Evolutionary conservation across 2,329 filamentous ascomycete genomes (phyloP).

Genomic region (Fusarium papillatum): DNA sequence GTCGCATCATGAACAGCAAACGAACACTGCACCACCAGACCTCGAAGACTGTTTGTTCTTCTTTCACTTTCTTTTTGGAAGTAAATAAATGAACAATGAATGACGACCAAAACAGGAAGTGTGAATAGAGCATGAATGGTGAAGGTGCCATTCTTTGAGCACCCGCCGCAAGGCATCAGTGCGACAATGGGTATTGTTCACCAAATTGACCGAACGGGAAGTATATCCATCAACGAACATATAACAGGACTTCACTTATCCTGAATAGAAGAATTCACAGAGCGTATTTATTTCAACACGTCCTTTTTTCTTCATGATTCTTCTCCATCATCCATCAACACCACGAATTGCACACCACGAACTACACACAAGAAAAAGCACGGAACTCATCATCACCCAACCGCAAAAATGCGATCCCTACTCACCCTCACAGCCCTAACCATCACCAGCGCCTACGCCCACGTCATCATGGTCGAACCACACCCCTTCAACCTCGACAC

Average conservation of each 20-base stretch:
- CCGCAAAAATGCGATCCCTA: slow-evolving; percentile 17
- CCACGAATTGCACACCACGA: background rate
- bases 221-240: background rate
- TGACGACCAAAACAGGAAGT: background rate
- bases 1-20: background rate
- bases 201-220: background rate
- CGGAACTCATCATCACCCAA: background rate
- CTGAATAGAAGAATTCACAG: background rate
- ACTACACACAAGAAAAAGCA: background rate
- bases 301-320: background rate
- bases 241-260: background rate
- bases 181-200: background rate
- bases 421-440: slow-evolving; percentile 7
- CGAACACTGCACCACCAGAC: background rate
- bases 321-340: background rate
- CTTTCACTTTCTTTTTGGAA: background rate
- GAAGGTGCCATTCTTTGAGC: background rate
- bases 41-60: background rate
- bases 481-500: slow-evolving; percentile 47
- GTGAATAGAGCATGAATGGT: background rate
- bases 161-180: background rate
- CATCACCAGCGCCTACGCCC: slow-evolving; percentile 9
- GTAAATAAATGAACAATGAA: background rate
- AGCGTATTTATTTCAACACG: background rate
- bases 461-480: slow-evolving; percentile 46